A percentile compares a stretch with the other conserved stretches of the same genome.
Evolutionary conservation across 352 stramenopile species (phyloP).

Genomic region (Globisporangium canariense): DNA sequence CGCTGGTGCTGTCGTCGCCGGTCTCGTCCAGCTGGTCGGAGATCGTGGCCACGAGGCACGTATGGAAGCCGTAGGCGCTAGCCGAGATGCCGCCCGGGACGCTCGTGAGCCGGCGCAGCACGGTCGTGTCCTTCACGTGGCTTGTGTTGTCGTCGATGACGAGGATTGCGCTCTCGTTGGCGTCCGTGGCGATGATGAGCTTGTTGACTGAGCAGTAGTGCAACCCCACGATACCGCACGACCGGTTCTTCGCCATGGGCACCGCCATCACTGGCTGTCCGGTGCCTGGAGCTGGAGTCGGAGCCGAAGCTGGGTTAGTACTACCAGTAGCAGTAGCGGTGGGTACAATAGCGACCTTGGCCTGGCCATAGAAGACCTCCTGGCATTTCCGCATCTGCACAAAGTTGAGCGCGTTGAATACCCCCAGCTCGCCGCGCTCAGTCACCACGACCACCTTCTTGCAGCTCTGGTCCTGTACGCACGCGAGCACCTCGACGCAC

Average conservation of each 20-base stretch:
- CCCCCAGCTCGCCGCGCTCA: slow-evolving; percentile 49
- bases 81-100: slow-evolving; percentile 44
- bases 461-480: slow-evolving; percentile 50
- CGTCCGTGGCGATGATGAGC: slow-evolving; percentile 50
- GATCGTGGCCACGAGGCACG: slow-evolving; percentile 63
- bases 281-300: not conserved
- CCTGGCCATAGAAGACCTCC: slow-evolving; percentile 34
- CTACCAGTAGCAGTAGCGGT: not conserved
- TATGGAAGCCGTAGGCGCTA: slow-evolving; percentile 66
- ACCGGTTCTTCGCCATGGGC: slow-evolving; percentile 12
- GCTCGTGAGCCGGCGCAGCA: slow-evolving; percentile 61
- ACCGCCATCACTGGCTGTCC: not conserved
- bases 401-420: slow-evolving; percentile 77
- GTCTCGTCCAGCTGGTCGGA: slow-evolving; percentile 23
- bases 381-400: slow-evolving; percentile 64
- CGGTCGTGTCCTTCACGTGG: slow-evolving; percentile 33
- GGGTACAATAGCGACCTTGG: not conserved
- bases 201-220: slow-evolving; percentile 81
- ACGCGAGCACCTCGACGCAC: slow-evolving; percentile 42
- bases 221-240: slow-evolving; percentile 49
- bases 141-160: slow-evolving; percentile 68
- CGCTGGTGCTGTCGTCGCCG: slow-evolving; percentile 14
- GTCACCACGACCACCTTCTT: slow-evolving; percentile 62
- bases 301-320: not conserved
- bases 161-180: slow-evolving; percentile 41